Conservation (phyloP, 2,329 filamentous ascomycete genomes). For the Tolypocladium tropicale region DNA sequence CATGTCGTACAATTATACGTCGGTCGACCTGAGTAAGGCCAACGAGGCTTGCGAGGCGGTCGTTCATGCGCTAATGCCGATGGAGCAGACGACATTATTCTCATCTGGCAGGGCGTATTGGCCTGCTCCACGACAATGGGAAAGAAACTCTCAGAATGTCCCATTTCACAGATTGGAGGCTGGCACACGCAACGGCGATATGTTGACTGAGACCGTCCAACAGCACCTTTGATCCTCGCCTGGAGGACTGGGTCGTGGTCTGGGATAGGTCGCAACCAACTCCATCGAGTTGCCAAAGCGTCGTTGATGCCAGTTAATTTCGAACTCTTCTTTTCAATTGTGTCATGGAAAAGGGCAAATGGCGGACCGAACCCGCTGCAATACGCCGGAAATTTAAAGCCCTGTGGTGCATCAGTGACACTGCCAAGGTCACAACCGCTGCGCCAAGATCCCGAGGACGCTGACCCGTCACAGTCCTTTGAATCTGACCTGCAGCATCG, state of each 20-base stretch:
- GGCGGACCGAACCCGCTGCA: neutral
- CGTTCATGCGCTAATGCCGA: neutral
- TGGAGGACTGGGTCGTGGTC: neutral
- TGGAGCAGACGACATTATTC: neutral
- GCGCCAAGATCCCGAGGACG: neutral
- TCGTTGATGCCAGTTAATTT: neutral
- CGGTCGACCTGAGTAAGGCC: neutral
- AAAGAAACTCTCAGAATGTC: conserved; percentile 1
- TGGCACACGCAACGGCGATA: neutral
- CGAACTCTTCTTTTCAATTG: neutral
- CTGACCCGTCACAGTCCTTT: neutral
- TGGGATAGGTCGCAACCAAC: neutral
- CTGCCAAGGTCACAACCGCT: neutral
- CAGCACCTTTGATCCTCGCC: too few relatives aligned
- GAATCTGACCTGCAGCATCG: neutral
- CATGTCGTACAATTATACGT: neutral
- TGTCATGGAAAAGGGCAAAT: neutral
- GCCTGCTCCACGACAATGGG: conserved; percentile 1
- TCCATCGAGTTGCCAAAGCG: neutral
- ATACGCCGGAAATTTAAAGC: neutral
- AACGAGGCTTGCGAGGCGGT: too few relatives aligned
- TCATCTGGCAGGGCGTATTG: neutral
- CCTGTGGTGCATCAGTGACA: neutral
- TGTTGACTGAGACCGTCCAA: neutral
- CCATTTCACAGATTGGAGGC: neutral